Conservation (phyloP, 2,329 filamentous ascomycete genomes). For the Dryadomyces quercus-mongolicae region DNA sequence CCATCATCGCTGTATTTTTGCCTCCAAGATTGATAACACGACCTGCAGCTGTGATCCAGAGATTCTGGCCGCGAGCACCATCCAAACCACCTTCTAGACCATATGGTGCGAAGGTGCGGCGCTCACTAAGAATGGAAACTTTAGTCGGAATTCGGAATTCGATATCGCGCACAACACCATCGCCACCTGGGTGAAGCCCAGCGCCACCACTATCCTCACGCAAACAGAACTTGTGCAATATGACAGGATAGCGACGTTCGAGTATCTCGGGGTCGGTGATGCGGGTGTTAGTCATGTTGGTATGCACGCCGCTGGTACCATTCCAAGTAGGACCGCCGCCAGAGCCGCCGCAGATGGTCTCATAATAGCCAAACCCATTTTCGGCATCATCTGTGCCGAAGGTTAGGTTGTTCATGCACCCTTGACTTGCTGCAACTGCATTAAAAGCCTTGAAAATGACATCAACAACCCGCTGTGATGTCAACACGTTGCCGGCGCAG, state of each 20-base stretch:
- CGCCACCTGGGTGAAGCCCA: conserved; percentile 20
- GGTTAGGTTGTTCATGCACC: conserved; percentile 21
- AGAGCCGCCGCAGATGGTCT: conserved; percentile 20
- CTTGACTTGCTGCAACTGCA: conserved; percentile 17
- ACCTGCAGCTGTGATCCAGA: background rate
- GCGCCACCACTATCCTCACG: conserved; percentile 18
- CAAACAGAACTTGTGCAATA: conserved; percentile 20
- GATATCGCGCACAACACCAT: conserved; percentile 23
- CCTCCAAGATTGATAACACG: background rate
- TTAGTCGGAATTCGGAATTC: conserved; percentile 21
- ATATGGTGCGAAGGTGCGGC: conserved; percentile 21
- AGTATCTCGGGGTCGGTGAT: conserved; percentile 22
- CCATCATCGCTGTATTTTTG: background rate
- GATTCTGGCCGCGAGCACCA: conserved; percentile 5
- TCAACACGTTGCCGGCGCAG: conserved; percentile 28
- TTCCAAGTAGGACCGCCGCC: conserved; percentile 20
- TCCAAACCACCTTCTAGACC: conserved; percentile 21
- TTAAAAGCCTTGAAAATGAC: conserved; percentile 19
- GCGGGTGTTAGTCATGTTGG: conserved; percentile 21
- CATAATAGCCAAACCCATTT: conserved; percentile 18
- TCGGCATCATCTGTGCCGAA: conserved; percentile 16
- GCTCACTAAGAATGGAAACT: conserved; percentile 23
- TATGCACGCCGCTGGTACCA: conserved; percentile 18
- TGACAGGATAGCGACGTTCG: conserved; percentile 22
- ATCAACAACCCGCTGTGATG: conserved; percentile 19